Evolutionary conservation across 2,329 filamentous ascomycete species (phyloP).

Genomic region (Magnaporthiopsis poae): DNA sequence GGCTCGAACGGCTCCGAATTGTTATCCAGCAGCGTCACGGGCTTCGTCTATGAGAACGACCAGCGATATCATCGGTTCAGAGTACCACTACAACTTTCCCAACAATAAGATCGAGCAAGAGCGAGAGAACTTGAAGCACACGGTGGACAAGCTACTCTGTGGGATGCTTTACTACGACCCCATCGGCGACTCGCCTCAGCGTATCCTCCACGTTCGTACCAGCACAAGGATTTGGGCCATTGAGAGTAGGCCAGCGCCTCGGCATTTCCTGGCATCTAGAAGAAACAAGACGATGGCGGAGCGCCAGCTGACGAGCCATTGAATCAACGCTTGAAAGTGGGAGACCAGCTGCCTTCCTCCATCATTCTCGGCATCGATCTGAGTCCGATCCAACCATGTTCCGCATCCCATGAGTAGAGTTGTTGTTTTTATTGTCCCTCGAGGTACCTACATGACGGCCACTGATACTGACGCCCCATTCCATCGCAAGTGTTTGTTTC

Average conservation of each 20-base stretch:
- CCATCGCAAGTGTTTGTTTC: slow-evolving; percentile 34
- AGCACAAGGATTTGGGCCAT: slow-evolving; percentile 53
- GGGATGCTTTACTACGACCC: slow-evolving; percentile 43
- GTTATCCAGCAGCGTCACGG: slow-evolving; percentile 18
- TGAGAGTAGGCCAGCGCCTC: slow-evolving; percentile 26
- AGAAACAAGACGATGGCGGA: no score
- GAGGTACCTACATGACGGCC: no score
- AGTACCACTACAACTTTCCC: slow-evolving; percentile 19
- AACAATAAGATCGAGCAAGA: slow-evolving; percentile 36
- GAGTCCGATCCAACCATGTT: slow-evolving; percentile 33
- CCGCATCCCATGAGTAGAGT: background rate
- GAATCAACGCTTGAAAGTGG: slow-evolving; percentile 20
- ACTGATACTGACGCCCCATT: background rate
- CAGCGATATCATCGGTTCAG: slow-evolving; percentile 21
- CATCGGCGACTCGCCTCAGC: slow-evolving; percentile 34
- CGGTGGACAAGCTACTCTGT: slow-evolving; percentile 39
- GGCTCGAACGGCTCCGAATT: slow-evolving; percentile 16
- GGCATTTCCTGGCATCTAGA: no score
- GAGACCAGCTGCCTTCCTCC: slow-evolving; percentile 30
- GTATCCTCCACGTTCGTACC: slow-evolving; percentile 48
- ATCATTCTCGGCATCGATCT: slow-evolving; percentile 33
- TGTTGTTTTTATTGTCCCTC: no score
- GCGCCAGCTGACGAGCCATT: no score
- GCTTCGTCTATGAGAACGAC: slow-evolving; percentile 19
- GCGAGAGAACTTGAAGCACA: slow-evolving; percentile 39